phyloP scores from a whole-genome alignment of 148 eudicot genomes.

The Chenopodium album region DNA sequence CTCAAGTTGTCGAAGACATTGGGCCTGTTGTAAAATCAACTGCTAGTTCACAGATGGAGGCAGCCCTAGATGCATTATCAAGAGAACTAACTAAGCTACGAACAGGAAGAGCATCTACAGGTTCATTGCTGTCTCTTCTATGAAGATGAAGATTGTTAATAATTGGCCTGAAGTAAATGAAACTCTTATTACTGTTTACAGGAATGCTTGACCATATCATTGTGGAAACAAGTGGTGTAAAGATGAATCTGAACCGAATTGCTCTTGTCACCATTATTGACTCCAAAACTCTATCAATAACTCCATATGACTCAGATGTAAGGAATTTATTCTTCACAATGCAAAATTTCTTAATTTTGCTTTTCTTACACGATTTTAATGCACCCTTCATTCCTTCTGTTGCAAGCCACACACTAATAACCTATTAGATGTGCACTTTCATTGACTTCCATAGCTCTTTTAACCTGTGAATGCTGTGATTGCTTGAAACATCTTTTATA shows the following conservation, averaged over 20 bases:
- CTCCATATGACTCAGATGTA: slow-evolving; percentile 88
- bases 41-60: slow-evolving; percentile 74
- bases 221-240: slow-evolving; percentile 76
- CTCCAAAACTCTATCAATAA: slow-evolving; percentile 70
- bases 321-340: slow-evolving; percentile 15
- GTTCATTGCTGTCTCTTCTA: slow-evolving; percentile 32
- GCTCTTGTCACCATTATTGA: slow-evolving; percentile 88
- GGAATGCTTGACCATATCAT: slow-evolving; percentile 97
- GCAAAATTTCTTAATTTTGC: background rate
- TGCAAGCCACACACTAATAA: background rate
- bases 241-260: slow-evolving; percentile 65
- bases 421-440: background rate
- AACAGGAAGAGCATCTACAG: slow-evolving; percentile 88
- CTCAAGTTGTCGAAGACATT: slow-evolving; percentile 50
- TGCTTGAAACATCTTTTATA: slow-evolving; percentile 11
- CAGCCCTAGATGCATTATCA: slow-evolving; percentile 82
- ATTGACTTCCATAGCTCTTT: background rate
- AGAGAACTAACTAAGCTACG: slow-evolving; percentile 79
- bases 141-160: background rate
- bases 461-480: background rate
- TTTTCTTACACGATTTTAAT: background rate
- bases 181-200: slow-evolving; percentile 28
- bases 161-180: background rate
- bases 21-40: slow-evolving; percentile 60
- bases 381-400: background rate